Percentiles rank a stretch among this genome's conserved stretches.
phyloP scores from a whole-genome alignment of 345 rosid genomes.

The Syzygium grande region DNA sequence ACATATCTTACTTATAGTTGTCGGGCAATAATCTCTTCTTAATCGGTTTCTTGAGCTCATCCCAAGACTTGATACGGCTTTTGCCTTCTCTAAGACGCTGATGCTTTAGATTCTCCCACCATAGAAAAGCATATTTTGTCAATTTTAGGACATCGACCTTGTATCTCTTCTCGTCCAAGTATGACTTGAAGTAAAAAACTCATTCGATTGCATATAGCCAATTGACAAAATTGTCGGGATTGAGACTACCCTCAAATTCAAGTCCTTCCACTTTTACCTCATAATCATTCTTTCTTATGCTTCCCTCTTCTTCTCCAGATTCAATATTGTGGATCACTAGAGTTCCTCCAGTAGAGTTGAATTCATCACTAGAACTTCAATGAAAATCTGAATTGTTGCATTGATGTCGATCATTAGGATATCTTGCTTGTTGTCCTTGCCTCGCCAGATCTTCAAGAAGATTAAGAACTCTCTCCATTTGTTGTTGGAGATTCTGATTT shows the following conservation, averaged over 20 bases:
- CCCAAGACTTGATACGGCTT: neutral
- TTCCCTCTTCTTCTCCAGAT: neutral
- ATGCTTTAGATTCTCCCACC: neutral
- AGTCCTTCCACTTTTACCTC: neutral
- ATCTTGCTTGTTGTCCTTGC: neutral
- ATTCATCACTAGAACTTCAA: neutral
- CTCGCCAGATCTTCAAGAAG: neutral
- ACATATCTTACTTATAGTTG: neutral
- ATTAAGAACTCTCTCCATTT: neutral
- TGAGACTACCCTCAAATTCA: neutral
- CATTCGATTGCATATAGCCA: too few species aligned
- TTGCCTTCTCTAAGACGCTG: fast-evolving
- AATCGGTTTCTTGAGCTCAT: neutral
- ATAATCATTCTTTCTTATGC: neutral
- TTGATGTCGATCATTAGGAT: neutral
- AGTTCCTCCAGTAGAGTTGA: neutral
- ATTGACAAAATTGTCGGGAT: too few species aligned
- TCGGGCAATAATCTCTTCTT: neutral
- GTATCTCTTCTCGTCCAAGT: neutral
- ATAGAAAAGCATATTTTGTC: neutral
- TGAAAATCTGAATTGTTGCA: neutral
- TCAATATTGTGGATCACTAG: neutral
- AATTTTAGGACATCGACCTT: neutral
- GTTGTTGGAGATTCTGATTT: neutral
- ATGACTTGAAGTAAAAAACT: neutral